Evolutionary conservation across 106 monocot species (phyloP).

Genomic region (Dendrobium catenatum): DNA sequence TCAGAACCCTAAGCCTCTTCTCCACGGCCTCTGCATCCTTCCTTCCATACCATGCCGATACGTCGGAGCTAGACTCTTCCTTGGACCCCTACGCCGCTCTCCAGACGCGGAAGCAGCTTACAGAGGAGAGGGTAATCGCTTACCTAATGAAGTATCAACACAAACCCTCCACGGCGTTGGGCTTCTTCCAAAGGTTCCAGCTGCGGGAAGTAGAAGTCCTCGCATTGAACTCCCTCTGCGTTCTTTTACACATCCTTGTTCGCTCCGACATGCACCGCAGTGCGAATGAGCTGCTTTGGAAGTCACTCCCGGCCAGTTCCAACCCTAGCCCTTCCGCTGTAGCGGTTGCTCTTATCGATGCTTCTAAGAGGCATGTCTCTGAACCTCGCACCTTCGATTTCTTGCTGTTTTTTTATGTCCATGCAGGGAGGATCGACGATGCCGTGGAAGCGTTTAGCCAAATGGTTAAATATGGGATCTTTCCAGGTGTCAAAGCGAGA

Average conservation of each 20-base stretch:
- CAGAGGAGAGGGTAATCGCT: background rate
- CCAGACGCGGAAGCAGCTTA: background rate
- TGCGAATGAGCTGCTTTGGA: constrained; percentile 24
- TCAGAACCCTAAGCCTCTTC: constrained; percentile 4
- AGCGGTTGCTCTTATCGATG: constrained; percentile 27
- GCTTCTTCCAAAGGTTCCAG: constrained; percentile 15
- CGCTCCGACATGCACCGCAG: constrained; percentile 8
- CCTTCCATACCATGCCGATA: background rate
- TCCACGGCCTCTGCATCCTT: background rate
- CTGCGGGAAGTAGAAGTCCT: background rate
- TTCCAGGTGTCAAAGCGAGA: constrained; percentile 24
- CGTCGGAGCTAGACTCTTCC: background rate
- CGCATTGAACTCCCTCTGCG: constrained; percentile 22
- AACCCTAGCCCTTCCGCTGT: constrained; percentile 10
- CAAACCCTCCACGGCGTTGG: constrained; percentile 13
- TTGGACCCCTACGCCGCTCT: background rate
- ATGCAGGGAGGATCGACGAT: constrained; percentile 10
- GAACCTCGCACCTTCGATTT: constrained; percentile 18
- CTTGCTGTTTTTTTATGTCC: constrained; percentile 28
- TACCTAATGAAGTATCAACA: background rate
- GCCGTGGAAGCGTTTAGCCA: constrained; percentile 29
- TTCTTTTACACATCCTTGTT: constrained; percentile 44
- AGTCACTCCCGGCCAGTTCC: constrained; percentile 7
- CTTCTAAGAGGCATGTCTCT: constrained; percentile 14
- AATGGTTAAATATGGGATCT: constrained; percentile 27